phyloP scores from a whole-genome alignment of 1,139 yeast genomes.

The Blastobotrys persicus region DNA sequence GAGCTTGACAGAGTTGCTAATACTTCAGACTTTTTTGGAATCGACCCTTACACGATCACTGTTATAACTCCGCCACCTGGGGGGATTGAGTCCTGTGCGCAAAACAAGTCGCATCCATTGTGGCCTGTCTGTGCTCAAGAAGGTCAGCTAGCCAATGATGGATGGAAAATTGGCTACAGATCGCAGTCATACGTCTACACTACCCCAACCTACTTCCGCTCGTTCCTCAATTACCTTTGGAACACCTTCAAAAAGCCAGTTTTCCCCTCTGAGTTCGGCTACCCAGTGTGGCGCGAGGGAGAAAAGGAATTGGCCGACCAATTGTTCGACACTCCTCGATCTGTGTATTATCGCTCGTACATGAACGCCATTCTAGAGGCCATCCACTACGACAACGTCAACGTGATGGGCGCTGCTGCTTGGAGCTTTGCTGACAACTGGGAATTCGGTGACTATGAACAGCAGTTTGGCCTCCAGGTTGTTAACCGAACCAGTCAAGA shows the following conservation, averaged over 20 bases:
- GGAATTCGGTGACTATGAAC: constrained; percentile 34
- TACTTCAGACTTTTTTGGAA: constrained; percentile 11
- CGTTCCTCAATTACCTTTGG: constrained; percentile 19
- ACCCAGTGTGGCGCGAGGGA: constrained; percentile 36
- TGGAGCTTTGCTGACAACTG: constrained; percentile 41
- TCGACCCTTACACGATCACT: constrained; percentile 12
- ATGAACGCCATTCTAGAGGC: constrained; percentile 34
- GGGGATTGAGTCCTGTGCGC: constrained; percentile 20
- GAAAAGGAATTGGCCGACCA: constrained; percentile 33
- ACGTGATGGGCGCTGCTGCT: constrained; percentile 36
- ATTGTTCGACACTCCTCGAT: constrained; percentile 34
- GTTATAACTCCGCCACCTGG: constrained; percentile 26
- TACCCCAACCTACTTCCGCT: constrained; percentile 23
- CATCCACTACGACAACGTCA: constrained; percentile 30
- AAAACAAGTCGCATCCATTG: constrained; percentile 15
- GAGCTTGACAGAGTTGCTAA: constrained; percentile 3
- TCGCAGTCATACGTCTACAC: constrained; percentile 11
- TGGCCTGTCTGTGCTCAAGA: constrained; percentile 21
- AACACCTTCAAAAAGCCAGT: constrained; percentile 19
- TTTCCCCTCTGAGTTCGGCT: constrained; percentile 36
- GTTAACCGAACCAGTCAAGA: constrained; percentile 40
- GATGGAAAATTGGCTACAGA: constrained; percentile 34
- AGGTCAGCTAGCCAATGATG: constrained; percentile 23
- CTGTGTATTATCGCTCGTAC: constrained; percentile 36
- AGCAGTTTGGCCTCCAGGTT: constrained; percentile 39